phyloP scores from a whole-genome alignment of 345 rosid genomes.

The Populus alba region DNA sequence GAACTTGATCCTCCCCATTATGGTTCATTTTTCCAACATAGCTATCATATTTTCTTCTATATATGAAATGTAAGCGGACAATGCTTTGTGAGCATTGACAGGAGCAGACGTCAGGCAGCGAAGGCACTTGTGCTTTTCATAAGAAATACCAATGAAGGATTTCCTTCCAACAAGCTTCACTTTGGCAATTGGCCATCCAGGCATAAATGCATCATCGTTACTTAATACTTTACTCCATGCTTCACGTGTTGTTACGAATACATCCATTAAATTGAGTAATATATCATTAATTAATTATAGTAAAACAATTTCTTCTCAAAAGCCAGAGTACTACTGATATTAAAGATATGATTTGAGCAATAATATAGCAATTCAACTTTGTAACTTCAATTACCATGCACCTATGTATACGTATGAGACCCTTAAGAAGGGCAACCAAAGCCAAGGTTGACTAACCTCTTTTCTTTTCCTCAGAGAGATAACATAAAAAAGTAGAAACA shows the following conservation, averaged over 20 bases:
- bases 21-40: constrained; percentile 61
- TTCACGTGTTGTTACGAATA: constrained; percentile 70
- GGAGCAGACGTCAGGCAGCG: constrained; percentile 69
- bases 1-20: constrained; percentile 62
- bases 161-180: constrained; percentile 66
- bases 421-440: too few relatives aligned
- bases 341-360: too few relatives aligned
- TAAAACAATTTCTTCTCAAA: too few relatives aligned
- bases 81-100: constrained; percentile 77
- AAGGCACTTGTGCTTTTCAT: constrained; percentile 82
- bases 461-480: too few relatives aligned
- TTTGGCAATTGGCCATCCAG: constrained; percentile 81
- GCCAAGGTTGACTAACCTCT: too few relatives aligned
- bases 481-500: too few relatives aligned
- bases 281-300: too few relatives aligned
- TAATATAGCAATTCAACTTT: too few relatives aligned
- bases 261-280: neutral
- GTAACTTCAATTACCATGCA: too few relatives aligned
- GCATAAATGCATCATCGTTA: constrained; percentile 64
- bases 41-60: constrained; percentile 58
- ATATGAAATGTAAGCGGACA: constrained; percentile 51
- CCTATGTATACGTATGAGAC: too few relatives aligned
- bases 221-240: constrained; percentile 54
- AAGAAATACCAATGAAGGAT: constrained; percentile 65
- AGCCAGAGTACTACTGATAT: too few relatives aligned